Conservation (phyloP, 495 filamentous ascomycete genomes). For the Aspergillus panamensis region DNA sequence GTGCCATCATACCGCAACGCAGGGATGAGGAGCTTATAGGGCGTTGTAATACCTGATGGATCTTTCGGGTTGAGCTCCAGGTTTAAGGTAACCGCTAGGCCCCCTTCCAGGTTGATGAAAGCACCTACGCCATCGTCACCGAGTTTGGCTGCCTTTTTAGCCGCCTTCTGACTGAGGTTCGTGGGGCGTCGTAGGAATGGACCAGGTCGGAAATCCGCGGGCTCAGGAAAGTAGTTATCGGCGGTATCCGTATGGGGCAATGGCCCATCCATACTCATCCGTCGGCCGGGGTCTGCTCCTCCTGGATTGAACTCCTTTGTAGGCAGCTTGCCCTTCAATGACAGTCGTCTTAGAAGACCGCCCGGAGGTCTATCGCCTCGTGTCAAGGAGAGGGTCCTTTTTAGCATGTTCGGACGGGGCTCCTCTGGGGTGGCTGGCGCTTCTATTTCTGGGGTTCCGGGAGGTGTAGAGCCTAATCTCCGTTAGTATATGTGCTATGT, state of each 20-base stretch:
- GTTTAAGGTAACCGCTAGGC: constrained; percentile 79
- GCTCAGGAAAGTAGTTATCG: constrained; percentile 41
- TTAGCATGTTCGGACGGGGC: constrained; percentile 48
- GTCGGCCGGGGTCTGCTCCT: constrained; percentile 22
- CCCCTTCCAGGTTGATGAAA: constrained; percentile 66
- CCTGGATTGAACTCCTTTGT: constrained; percentile 43
- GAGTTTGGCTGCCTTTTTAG: constrained; percentile 36
- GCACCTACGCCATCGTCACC: constrained; percentile 42
- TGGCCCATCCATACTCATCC: constrained; percentile 40
- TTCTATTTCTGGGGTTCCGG: constrained; percentile 49
- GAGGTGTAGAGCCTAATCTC: constrained; percentile 56
- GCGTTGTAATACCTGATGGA: constrained; percentile 81
- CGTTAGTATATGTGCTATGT: constrained; percentile 7
- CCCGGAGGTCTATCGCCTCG: constrained; percentile 48
- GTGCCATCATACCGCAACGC: constrained; percentile 55
- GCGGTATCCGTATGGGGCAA: constrained; percentile 30
- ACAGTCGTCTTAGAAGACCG: constrained; percentile 55
- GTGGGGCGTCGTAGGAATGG: constrained; percentile 72
- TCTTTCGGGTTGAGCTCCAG: constrained; percentile 82
- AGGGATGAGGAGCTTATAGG: constrained; percentile 84
- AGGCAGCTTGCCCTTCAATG: constrained; percentile 39
- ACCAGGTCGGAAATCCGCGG: constrained; percentile 37
- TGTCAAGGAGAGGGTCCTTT: constrained; percentile 61
- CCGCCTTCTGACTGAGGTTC: constrained; percentile 58
- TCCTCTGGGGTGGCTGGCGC: constrained; percentile 33